phyloP scores from a whole-genome alignment of 2,329 filamentous ascomycete species.

The Sclerotinia glacialis region DNA sequence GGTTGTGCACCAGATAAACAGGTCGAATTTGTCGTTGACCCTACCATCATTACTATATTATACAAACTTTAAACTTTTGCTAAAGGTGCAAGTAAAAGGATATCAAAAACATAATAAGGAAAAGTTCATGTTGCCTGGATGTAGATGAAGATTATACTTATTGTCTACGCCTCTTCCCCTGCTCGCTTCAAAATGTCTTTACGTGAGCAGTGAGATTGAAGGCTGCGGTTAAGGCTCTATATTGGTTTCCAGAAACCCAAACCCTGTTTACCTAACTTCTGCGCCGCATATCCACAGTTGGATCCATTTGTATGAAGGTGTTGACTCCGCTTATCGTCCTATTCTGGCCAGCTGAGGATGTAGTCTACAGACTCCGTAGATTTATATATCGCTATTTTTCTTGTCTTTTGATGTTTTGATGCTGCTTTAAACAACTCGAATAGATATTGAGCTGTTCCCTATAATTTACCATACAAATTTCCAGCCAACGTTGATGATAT shows the following conservation, averaged over 20 bases:
- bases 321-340: background rate
- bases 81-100: background rate
- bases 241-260: conserved; percentile 1
- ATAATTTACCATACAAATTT: too few species aligned
- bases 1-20: conserved; percentile 15
- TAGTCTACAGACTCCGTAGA: too few species aligned
- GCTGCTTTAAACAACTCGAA: too few species aligned
- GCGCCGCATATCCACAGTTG: conserved; percentile 4
- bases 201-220: conserved; percentile 17
- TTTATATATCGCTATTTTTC: too few species aligned
- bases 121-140: background rate
- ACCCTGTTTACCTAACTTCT: conserved; percentile 7
- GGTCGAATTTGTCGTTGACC: conserved; percentile 14
- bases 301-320: conserved; percentile 7
- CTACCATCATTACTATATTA: background rate
- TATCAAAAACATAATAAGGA: background rate
- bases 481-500: too few species aligned
- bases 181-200: conserved; percentile 7
- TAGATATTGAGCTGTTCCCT: too few species aligned
- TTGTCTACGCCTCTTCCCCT: background rate
- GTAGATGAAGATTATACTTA: background rate
- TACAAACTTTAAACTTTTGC: background rate
- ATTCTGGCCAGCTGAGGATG: background rate
- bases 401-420: too few species aligned
- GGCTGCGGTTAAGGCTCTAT: background rate